Evolutionary conservation across 306 rosid genomes (phyloP).

Genomic region (Malus domestica): DNA sequence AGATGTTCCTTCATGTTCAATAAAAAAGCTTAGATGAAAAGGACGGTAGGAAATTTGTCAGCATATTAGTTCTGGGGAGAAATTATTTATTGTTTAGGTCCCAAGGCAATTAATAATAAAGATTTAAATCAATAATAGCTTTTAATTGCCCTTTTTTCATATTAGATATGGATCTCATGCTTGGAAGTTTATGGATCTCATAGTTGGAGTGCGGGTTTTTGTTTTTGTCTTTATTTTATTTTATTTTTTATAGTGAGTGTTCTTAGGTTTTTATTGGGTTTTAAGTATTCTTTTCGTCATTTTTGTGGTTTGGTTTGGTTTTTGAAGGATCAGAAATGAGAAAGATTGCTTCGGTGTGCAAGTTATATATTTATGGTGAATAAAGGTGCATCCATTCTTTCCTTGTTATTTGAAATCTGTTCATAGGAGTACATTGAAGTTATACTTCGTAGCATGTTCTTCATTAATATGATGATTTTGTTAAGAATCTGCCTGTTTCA

Average conservation of each 20-base stretch:
- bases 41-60: not conserved
- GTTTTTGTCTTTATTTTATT: not conserved
- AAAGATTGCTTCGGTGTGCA: slow-evolving; percentile 12
- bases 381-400: slow-evolving; percentile 15
- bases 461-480: slow-evolving; percentile 1
- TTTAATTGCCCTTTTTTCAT: not conserved
- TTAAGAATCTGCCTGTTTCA: not conserved
- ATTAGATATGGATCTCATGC: not conserved
- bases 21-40: not conserved
- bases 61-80: not conserved
- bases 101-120: not conserved
- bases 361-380: slow-evolving; percentile 10
- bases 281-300: slow-evolving; percentile 11
- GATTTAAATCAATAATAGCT: not conserved
- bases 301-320: slow-evolving; percentile 4
- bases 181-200: not conserved
- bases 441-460: not conserved
- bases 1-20: not conserved
- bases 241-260: not conserved
- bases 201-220: no score
- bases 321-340: slow-evolving; percentile 17
- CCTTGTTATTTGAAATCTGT: not conserved
- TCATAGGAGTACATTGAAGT: not conserved
- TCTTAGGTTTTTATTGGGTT: slow-evolving; percentile 11
- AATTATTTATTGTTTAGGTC: not conserved